Percentiles rank a stretch among this genome's conserved stretches.
Evolutionary conservation across 177 flowering plant species (phyloP).

Genomic region (Vitis hybrid): DNA sequence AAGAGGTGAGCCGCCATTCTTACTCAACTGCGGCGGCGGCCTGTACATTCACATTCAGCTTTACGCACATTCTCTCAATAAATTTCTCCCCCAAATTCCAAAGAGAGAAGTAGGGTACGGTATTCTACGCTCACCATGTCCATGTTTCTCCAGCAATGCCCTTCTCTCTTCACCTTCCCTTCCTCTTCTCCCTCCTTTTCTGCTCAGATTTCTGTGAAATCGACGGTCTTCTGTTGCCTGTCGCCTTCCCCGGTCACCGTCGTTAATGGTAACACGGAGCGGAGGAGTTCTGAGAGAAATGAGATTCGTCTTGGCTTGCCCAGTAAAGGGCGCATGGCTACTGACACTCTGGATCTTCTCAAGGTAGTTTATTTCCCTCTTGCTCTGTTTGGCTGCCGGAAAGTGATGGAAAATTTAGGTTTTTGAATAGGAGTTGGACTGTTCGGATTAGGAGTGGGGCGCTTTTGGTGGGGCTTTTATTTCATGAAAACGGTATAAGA

Average conservation of each 20-base stretch:
- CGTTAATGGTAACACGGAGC: slow-evolving; percentile 33
- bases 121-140: slow-evolving; percentile 10
- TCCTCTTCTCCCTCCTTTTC: slow-evolving; percentile 9
- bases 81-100: background rate
- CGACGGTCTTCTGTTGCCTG: slow-evolving; percentile 26
- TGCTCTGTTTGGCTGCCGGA: background rate
- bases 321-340: slow-evolving; percentile 90
- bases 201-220: slow-evolving; percentile 18
- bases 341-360: slow-evolving; percentile 81
- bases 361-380: slow-evolving; percentile 41
- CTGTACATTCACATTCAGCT: no score
- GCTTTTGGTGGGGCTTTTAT: no score
- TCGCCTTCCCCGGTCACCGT: slow-evolving; percentile 26
- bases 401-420: no score
- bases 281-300: slow-evolving; percentile 29
- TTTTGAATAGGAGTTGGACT: no score
- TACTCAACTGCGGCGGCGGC: no score
- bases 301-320: slow-evolving; percentile 89
- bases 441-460: no score
- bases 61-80: no score
- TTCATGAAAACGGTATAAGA: no score
- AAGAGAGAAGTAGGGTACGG: background rate
- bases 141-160: slow-evolving; percentile 13
- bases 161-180: background rate
- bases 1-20: no score